Evolutionary conservation across 345 rosid genomes (phyloP), one percentile per base, ranked within the genome.

Genomic region (Litchi chinensis): DNA sequence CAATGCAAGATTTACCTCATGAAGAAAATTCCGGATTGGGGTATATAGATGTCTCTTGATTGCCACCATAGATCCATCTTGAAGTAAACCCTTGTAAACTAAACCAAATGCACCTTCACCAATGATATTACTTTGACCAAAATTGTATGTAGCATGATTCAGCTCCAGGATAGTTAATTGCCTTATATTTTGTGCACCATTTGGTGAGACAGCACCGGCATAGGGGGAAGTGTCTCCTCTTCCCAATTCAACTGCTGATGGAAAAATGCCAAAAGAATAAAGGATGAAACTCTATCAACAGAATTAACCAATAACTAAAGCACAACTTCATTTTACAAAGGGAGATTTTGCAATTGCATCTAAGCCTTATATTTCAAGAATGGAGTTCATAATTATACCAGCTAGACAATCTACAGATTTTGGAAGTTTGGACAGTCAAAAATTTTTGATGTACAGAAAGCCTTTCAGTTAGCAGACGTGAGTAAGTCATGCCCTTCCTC

Each of bases 61-160:
- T 19, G 86, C 87, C 24, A 86, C 89, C 22, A 86, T 75, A 46
- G 90, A 79, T 68, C 90, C 88, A 76, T 88, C 85, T 67, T 75
- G 87, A 76, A 86, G 90, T 67, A 88, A 54, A 65, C 88, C 90
- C 75, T 84, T 85, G 40, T 83, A 83, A 40, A 80, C 88, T 56
- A 83, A 73, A 63, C 90, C 88, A 7, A 83, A 85, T 65, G 73
- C 62, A 24, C 89, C 87, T 82, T 86, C 88, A 44, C 90, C 89
- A 18, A 88, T 82, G 77, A 88, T 75, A 50, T 84, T 85, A 68
- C 79, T 88, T n/a, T 62, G 82, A 79, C 83, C 75, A 82, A 88
- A 88, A 75, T 82, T 73, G 56, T 9, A n/a, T 65, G 90, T 88
- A 74, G 90, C 90, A 44, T 76, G 76, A 74, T 85, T 76, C 64